Percentiles rank a stretch among this genome's conserved stretches.
Conservation (phyloP, 495 filamentous ascomycete species). For the Talaromyces stipitatus region DNA sequence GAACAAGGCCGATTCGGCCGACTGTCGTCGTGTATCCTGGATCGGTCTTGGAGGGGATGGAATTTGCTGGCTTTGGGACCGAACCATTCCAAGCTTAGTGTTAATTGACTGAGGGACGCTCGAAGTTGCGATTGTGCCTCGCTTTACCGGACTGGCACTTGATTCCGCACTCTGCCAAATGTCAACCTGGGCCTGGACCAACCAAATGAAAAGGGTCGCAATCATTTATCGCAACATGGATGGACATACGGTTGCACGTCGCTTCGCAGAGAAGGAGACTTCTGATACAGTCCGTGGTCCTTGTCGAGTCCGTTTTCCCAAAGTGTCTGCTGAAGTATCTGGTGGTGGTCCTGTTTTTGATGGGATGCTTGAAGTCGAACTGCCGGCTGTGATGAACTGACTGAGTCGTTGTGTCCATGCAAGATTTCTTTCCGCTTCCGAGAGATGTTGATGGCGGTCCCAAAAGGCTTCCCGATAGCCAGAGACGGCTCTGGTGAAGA, state of each 20-base stretch:
- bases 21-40: constrained; percentile 22
- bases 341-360: neutral
- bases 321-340: constrained; percentile 18
- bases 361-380: neutral
- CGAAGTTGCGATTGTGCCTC: neutral
- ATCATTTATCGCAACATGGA: neutral
- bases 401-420: constrained; percentile 37
- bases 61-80: constrained; percentile 38
- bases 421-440: constrained; percentile 35
- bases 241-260: constrained; percentile 44
- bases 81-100: constrained; percentile 27
- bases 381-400: constrained; percentile 25
- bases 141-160: constrained; percentile 6
- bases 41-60: constrained; percentile 12
- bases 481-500: constrained; percentile 39
- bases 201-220: constrained; percentile 7
- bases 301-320: constrained; percentile 40
- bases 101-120: constrained; percentile 18
- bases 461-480: constrained; percentile 40
- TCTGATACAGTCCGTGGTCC: constrained; percentile 37
- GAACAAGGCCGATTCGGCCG: constrained; percentile 21
- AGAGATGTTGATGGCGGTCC: constrained; percentile 35
- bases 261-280: constrained; percentile 33
- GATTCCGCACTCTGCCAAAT: constrained; percentile 41
- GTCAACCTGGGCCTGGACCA: constrained; percentile 28